Evolutionary conservation across 192 early-diverging fungal genomes (phyloP), one percentile per base, ranked within the genome.

Genomic region (Geranomyces michiganensis): DNA sequence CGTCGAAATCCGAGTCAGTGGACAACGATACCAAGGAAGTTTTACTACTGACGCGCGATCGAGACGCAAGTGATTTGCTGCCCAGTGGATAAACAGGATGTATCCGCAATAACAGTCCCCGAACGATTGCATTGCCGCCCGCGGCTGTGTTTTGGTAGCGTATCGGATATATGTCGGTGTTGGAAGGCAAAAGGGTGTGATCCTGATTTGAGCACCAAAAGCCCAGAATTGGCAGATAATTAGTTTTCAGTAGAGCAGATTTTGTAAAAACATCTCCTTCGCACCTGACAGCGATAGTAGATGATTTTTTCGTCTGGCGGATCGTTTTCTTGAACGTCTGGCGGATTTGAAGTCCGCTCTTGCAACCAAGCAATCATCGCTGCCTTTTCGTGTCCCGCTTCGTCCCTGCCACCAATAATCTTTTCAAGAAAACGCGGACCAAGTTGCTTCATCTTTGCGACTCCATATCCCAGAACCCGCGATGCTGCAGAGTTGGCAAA

Each of bases 171-270:
- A 60, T 29, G 24, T 60, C 58, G 24, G 58, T 60, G 17, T 27
- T 60, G 29, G 58, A 60, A 27, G 58, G 29, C 8, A 60, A 7
- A 8, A 60, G 58, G 5, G 3, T 33, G 5, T 29, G 21, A 33
- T 27, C 29, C 58, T 60, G 58, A 24, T 58, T 27, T 58, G 56
- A 58, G 24, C 56, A 58, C 56, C 56, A 58, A n/a, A n/a, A n/a
- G n/a, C n/a, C n/a, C n/a, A n/a, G n/a, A n/a, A n/a, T n/a, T n/a
- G 17, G 56, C 10, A 58, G 26, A 29, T 17, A 8, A 33, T 60
- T 26, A 19, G 58, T 6, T 2, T 17, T 53, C 17, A 24, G 3
- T 3, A 53, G n/a, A 24, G 51, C 51, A 7, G 19, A n/a, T 26
- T 53, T 53, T 53, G 3, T 53, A 7, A 29, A 60, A 19, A 6